Percentiles rank a stretch among this genome's conserved stretches.
phyloP scores from a whole-genome alignment of 1,139 yeast species.

The Hansenula lynferdii region DNA sequence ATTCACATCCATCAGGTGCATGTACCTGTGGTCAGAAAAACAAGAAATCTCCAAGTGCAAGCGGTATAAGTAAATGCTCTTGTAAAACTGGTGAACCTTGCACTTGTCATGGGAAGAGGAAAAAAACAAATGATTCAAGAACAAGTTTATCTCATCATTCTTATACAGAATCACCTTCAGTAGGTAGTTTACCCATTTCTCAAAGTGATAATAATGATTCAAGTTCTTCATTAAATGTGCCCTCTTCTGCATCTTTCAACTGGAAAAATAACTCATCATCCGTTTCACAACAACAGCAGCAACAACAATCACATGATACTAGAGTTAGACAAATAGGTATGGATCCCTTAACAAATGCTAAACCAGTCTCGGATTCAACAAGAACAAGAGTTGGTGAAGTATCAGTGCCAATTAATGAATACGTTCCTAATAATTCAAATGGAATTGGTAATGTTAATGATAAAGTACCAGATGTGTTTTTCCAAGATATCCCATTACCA shows the following conservation, averaged over 20 bases:
- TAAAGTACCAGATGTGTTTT: constrained; percentile 20
- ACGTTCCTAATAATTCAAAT: constrained; percentile 28
- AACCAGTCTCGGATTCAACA: constrained; percentile 23
- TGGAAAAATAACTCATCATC: background rate
- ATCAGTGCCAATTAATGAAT: constrained; percentile 39
- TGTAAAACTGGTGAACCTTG: constrained; percentile 53
- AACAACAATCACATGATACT: constrained; percentile 11
- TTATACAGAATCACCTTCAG: background rate
- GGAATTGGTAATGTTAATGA: constrained; percentile 28
- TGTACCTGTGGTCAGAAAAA: constrained; percentile 66
- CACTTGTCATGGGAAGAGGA: constrained; percentile 46
- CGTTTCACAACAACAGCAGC: constrained; percentile 4
- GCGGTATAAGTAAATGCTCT: constrained; percentile 43
- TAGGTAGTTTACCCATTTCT: background rate
- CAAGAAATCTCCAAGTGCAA: constrained; percentile 36
- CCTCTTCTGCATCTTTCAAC: background rate
- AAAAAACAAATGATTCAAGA: constrained; percentile 8
- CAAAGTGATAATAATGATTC: too few species aligned
- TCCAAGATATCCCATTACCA: constrained; percentile 28
- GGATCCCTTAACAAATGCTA: constrained; percentile 24
- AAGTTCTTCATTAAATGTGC: background rate
- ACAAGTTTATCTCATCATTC: background rate
- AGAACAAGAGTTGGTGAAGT: constrained; percentile 39
- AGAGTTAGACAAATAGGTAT: constrained; percentile 22
- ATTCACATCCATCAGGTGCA: constrained; percentile 54